A percentile compares a stretch with the other conserved stretches of the same genome.
These are phyloP conservation scores for Ceratocystiopsis brevicomis DNA, from an alignment of 2,329 filamentous ascomycete species.

Conservation along the genomic window DNA sequence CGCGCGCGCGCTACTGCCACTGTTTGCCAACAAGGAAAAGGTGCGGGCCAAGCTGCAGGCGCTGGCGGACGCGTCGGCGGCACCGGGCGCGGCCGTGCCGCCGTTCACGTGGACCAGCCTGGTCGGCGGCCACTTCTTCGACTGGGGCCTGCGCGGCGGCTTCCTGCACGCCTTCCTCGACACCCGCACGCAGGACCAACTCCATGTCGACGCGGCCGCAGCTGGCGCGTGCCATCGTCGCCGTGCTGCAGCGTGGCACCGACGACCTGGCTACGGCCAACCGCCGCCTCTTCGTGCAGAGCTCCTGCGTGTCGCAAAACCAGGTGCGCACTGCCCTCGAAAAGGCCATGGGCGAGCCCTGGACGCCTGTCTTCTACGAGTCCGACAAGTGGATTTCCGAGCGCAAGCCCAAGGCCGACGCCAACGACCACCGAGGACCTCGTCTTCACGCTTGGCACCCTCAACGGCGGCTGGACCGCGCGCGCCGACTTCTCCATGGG, in stretches of 20 bases:
- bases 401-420: conserved; percentile 19
- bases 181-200: conserved; percentile 23
- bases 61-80: conserved; percentile 4
- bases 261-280: conserved; percentile 14
- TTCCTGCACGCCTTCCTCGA: conserved; percentile 28
- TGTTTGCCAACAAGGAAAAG: conserved; percentile 19
- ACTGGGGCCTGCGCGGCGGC: conserved; percentile 25
- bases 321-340: conserved; percentile 35
- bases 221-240: conserved; percentile 13
- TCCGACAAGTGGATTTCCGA: conserved; percentile 21
- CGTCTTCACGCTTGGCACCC: conserved; percentile 28
- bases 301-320: conserved; percentile 37
- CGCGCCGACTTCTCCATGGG: conserved; percentile 28
- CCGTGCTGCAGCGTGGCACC: conserved; percentile 11
- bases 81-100: conserved; percentile 1
- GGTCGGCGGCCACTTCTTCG: conserved; percentile 14
- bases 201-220: conserved; percentile 12
- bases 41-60: conserved; percentile 19
- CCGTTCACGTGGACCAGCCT: conserved; percentile 14
- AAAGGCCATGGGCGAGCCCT: conserved; percentile 30
- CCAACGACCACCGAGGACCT: conserved; percentile 25
- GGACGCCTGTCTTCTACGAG: conserved; percentile 16
- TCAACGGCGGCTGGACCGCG: conserved; percentile 29
- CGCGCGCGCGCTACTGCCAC: conserved; percentile 5
- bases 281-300: conserved; percentile 36